Percentiles rank a stretch among this genome's conserved stretches.
Evolutionary conservation across 805 yeast genomes (phyloP).

Genomic region (Blastobotrys attinorum): DNA sequence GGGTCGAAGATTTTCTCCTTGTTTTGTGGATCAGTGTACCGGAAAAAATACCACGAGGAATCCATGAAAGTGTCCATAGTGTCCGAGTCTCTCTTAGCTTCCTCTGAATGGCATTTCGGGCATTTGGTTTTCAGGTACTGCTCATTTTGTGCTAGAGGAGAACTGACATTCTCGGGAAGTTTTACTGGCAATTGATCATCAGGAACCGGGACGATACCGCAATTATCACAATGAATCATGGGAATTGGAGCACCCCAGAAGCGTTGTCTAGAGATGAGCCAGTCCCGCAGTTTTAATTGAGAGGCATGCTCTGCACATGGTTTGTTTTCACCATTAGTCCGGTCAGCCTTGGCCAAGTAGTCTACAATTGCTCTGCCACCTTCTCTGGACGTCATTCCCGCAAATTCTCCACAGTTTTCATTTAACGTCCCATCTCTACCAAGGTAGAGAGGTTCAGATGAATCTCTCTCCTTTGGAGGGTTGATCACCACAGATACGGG

Average conservation of each 20-base stretch:
- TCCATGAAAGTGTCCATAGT: constrained; percentile 99
- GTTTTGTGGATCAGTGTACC: constrained; percentile 74
- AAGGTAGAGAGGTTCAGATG: constrained; percentile 21
- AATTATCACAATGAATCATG: constrained; percentile 72
- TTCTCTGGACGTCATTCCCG: constrained; percentile 41
- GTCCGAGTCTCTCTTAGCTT: constrained; percentile 85
- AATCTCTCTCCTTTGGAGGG: constrained; percentile 23
- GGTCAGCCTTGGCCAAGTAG: constrained; percentile 28
- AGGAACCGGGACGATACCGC: constrained; percentile 93
- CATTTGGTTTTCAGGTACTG: constrained; percentile 69
- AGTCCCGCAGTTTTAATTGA: constrained; percentile 71
- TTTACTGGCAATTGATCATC: constrained; percentile 75
- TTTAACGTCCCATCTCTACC: constrained; percentile 42
- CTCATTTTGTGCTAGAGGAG: constrained; percentile 60
- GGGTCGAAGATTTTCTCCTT: constrained; percentile 42
- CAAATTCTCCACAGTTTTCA: constrained; percentile 38
- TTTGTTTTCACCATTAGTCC: constrained; percentile 35
- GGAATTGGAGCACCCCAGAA: constrained; percentile 99
- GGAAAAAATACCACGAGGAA: constrained; percentile 91
- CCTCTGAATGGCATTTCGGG: constrained; percentile 63
- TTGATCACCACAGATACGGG: constrained; percentile 38
- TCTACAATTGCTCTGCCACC: constrained; percentile 45
- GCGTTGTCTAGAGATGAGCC: constrained; percentile 91
- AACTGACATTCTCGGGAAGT: constrained; percentile 55
- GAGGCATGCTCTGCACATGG: too few species aligned